These are phyloP conservation scores for Microcera coccophila DNA, from an alignment of 2,329 filamentous ascomycete genomes.

Conservation along the genomic window DNA sequence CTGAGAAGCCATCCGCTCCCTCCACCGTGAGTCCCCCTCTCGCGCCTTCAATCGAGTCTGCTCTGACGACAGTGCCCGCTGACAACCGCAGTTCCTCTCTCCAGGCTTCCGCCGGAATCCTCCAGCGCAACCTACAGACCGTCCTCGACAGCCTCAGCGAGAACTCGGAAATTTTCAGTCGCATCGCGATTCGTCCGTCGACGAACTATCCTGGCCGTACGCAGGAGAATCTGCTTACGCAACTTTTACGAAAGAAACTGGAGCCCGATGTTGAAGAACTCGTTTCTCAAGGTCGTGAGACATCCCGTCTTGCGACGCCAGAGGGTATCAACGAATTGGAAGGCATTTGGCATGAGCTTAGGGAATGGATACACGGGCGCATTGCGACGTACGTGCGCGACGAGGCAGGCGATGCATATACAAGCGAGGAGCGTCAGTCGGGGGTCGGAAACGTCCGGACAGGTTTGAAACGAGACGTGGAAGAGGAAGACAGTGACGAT, in stretches of 20 bases:
- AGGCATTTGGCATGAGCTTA: slow-evolving; percentile 53
- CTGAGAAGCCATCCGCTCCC: slow-evolving; percentile 63
- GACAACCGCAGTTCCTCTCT: slow-evolving; percentile 59
- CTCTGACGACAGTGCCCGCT: not conserved
- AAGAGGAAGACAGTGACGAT: slow-evolving; percentile 51
- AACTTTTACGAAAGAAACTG: slow-evolving; percentile 77
- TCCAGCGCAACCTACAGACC: slow-evolving; percentile 65
- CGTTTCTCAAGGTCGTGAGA: slow-evolving; percentile 59
- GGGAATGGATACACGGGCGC: slow-evolving; percentile 39
- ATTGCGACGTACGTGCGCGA: slow-evolving; percentile 41
- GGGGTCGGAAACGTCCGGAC: slow-evolving; percentile 70
- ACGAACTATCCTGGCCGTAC: slow-evolving; percentile 70
- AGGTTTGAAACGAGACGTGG: slow-evolving; percentile 57
- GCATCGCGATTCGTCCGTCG: slow-evolving; percentile 70
- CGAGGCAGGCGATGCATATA: slow-evolving; percentile 60
- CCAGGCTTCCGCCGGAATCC: slow-evolving; percentile 67
- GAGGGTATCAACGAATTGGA: slow-evolving; percentile 45
- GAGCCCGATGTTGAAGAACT: slow-evolving; percentile 73
- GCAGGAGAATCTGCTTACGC: slow-evolving; percentile 61
- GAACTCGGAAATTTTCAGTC: slow-evolving; percentile 63
- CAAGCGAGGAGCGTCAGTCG: slow-evolving; percentile 61
- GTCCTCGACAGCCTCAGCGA: slow-evolving; percentile 63
- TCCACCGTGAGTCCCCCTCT: slow-evolving; percentile 50
- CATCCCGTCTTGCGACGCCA: slow-evolving; percentile 38
- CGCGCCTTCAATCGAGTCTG: not conserved